Base-by-base conservation (phyloP, 495 filamentous ascomycete genomes). In the Penicillium psychrofluorescens region DNA sequence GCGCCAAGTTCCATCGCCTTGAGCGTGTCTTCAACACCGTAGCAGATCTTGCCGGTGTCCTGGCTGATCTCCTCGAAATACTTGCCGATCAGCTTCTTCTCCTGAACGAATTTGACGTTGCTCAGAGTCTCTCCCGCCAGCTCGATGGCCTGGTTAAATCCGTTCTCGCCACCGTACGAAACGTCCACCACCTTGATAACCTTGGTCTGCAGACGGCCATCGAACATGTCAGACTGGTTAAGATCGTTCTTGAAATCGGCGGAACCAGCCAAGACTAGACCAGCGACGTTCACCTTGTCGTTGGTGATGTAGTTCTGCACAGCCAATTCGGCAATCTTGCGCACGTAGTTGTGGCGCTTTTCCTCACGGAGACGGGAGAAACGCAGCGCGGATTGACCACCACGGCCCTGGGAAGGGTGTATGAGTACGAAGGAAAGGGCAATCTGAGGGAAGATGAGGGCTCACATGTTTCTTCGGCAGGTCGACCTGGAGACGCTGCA, bases 161-260 rank as follows among this genome's bases (percentile, higher is more conserved):
- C 92, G 72, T 96, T 96, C 71, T 98, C 94, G 50, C 92, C 92
- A 59, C 92, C 92, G 56, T 98, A 97, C 10, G 91, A 96, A 16
- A 98, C 94, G 58, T 98, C 92, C 22, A 98, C 92, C 35, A 97
- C 83, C 71, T 98, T 98, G 76, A 98, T 95, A 54, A 98, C 91
- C 74, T 98, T 98, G 57, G 76, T 71, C 57, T 88, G 84, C 12
- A 98, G 73, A 58, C 92, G 90, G 50, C 78, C 71, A 65, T 98
- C 92, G 64, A 98, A 98, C 79, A 98, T 78, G 67, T 97, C 92
- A 38, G 90, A 96, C 57, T 91, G 88, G 67, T 95, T 95, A 9
- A 98, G 75, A 54, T 98, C 92, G 68, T 95, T 97, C 76, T 97
- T 98, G 81, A 98, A 98, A 72, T 98, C 92, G 50, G 92, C 92